Evolutionary conservation across 805 yeast genomes (phyloP).

Genomic region (Vanderwaltozyma polyspora): DNA sequence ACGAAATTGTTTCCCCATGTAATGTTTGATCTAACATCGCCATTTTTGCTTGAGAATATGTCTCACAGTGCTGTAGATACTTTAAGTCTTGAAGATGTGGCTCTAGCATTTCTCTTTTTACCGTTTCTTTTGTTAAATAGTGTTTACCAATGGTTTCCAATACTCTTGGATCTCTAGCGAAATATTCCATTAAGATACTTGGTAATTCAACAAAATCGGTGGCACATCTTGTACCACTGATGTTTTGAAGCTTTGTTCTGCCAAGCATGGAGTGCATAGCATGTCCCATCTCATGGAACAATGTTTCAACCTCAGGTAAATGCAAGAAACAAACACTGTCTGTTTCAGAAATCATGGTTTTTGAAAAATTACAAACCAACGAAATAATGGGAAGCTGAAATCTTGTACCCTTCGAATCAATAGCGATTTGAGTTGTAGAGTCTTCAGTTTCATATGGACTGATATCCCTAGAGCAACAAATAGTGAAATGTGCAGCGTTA

Average conservation of each 20-base stretch:
- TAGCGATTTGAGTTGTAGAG: conserved; percentile 26
- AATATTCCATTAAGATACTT: conserved; percentile 90
- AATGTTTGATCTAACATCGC: conserved; percentile 77
- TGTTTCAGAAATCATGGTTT: conserved; percentile 26
- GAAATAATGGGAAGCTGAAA: conserved; percentile 86
- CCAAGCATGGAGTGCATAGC: conserved; percentile 98
- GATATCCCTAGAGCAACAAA: conserved; percentile 82
- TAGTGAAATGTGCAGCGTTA: conserved; percentile 91
- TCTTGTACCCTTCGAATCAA: conserved; percentile 31
- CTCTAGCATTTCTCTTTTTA: conserved; percentile 40
- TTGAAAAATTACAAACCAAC: conserved; percentile 70
- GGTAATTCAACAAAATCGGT: conserved; percentile 97
- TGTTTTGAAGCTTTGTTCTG: conserved; percentile 76
- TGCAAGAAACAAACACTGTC: conserved; percentile 46
- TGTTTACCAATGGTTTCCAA: conserved; percentile 63
- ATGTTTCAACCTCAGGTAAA: conserved; percentile 76
- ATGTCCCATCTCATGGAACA: conserved; percentile 98
- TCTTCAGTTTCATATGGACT: conserved; percentile 41
- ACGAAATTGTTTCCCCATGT: conserved; percentile 37
- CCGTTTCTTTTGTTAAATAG: conserved; percentile 45
- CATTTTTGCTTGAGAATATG: conserved; percentile 80
- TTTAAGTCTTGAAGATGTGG: conserved; percentile 41
- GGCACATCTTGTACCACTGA: conserved; percentile 89
- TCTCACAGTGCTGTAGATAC: conserved; percentile 56
- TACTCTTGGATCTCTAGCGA: conserved; percentile 74